These are phyloP conservation scores for Chernovozyma sophiae-reginae DNA, from an alignment of 1,139 yeast genomes.

Conservation along the genomic window DNA sequence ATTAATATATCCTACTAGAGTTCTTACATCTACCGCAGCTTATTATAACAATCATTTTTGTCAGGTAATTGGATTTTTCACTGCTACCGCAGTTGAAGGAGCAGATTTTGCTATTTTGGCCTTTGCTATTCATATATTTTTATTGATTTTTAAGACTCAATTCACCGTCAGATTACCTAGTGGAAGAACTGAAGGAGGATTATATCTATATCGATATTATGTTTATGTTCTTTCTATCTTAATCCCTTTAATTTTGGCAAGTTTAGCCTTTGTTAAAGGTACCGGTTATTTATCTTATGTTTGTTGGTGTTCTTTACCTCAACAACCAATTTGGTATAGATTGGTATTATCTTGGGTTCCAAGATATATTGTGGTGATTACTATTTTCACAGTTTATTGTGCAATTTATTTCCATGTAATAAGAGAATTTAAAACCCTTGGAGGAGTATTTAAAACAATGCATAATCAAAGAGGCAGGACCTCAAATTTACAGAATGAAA, in stretches of 20 bases:
- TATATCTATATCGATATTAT: constrained; percentile 53
- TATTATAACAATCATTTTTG: constrained; percentile 56
- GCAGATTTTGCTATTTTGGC: constrained; percentile 82
- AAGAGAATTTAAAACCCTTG: constrained; percentile 50
- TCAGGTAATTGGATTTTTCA: constrained; percentile 78
- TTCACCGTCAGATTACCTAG: constrained; percentile 43
- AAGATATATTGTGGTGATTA: constrained; percentile 60
- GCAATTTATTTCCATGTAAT: constrained; percentile 73
- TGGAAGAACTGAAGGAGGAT: constrained; percentile 63
- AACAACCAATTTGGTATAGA: constrained; percentile 70
- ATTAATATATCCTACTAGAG: constrained; percentile 66
- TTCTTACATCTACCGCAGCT: constrained; percentile 44
- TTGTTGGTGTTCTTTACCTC: constrained; percentile 82
- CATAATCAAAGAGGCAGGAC: constrained; percentile 13
- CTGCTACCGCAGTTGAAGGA: constrained; percentile 80
- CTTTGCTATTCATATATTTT: constrained; percentile 78
- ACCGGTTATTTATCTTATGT: constrained; percentile 61
- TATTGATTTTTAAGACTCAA: constrained; percentile 63
- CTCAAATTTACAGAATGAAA: constrained; percentile 11
- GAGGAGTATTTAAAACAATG: constrained; percentile 41
- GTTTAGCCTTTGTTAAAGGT: constrained; percentile 58
- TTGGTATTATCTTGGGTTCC: constrained; percentile 80
- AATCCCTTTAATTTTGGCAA: constrained; percentile 66
- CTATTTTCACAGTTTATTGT: constrained; percentile 62
- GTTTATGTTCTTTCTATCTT: constrained; percentile 59